Conservation (phyloP, 225 moss, liverwort and hornwort species). For the Asterella californica region DNA sequence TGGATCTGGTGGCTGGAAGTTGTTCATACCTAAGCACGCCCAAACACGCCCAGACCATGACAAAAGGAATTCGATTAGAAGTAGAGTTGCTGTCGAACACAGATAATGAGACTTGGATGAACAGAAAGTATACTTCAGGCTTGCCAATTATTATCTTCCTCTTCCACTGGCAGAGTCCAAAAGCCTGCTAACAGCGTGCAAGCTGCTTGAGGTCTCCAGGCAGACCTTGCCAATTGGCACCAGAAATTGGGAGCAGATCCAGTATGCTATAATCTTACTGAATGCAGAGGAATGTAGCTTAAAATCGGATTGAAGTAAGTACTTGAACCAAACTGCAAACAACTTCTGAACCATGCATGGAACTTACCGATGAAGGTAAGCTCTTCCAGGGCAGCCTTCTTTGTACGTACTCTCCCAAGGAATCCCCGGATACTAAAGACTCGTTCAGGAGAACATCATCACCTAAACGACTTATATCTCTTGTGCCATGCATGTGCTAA, state of each 20-base stretch:
- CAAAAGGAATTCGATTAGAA: neutral
- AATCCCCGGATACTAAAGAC: constrained; percentile 63
- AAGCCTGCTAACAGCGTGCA: neutral
- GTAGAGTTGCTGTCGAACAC: neutral
- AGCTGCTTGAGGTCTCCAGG: neutral
- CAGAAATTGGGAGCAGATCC: neutral
- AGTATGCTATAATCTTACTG: neutral
- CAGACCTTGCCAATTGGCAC: neutral
- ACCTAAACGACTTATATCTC: neutral
- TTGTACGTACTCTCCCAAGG: constrained; percentile 57
- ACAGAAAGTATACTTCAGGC: neutral
- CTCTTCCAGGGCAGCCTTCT: constrained; percentile 53
- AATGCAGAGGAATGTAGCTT: neutral
- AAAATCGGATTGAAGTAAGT: neutral
- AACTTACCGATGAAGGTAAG: constrained; percentile 68
- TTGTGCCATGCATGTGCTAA: neutral
- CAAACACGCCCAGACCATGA: neutral
- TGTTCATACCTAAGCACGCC: constrained; percentile 81
- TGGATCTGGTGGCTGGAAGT: constrained; percentile 53
- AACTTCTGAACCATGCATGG: neutral
- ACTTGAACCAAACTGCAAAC: neutral
- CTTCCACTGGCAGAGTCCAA: neutral
- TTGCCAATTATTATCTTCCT: neutral
- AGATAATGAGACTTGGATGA: neutral
- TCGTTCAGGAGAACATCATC: neutral